A percentile compares a stretch with the other conserved stretches of the same genome.
Evolutionary conservation across 2,329 filamentous ascomycete genomes (phyloP).

Genomic region (Fusarium praegraminearum): DNA sequence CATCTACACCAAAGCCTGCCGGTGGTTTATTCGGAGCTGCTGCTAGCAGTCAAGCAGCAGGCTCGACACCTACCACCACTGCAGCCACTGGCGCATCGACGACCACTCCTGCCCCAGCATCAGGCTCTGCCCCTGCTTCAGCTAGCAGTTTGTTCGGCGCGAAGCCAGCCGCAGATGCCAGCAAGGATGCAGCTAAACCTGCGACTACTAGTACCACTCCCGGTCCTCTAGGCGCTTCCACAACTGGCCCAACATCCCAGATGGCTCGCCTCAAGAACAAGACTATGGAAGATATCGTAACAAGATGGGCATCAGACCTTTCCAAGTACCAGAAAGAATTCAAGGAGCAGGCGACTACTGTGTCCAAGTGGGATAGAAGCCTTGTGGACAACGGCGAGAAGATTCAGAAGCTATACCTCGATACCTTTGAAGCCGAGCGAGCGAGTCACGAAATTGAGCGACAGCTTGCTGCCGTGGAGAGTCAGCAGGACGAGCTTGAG

Average conservation of each 20-base stretch:
- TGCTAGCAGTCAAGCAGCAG: slow-evolving; percentile 35
- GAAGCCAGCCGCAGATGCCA: slow-evolving; percentile 50
- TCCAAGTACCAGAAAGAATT: slow-evolving; percentile 98
- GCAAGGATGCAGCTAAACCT: slow-evolving; percentile 49
- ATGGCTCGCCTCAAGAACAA: slow-evolving; percentile 96
- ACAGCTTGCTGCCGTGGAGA: slow-evolving; percentile 88
- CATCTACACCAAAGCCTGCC: slow-evolving; percentile 42
- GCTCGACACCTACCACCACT: slow-evolving; percentile 46
- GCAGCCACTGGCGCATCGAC: slow-evolving; percentile 39
- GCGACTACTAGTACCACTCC: slow-evolving; percentile 49
- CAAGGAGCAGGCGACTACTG: slow-evolving; percentile 86
- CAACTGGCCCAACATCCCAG: slow-evolving; percentile 82
- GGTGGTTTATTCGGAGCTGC: slow-evolving; percentile 46
- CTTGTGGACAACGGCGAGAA: slow-evolving; percentile 95
- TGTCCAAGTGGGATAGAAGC: slow-evolving; percentile 90
- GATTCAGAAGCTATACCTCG: slow-evolving; percentile 91
- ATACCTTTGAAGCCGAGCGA: slow-evolving; percentile 92
- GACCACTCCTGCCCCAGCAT: slow-evolving; percentile 46
- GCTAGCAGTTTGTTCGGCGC: slow-evolving; percentile 52
- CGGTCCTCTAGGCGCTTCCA: slow-evolving; percentile 74
- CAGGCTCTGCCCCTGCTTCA: slow-evolving; percentile 49
- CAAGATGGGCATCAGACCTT: slow-evolving; percentile 93
- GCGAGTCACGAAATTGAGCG: slow-evolving; percentile 94
- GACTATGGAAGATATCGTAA: slow-evolving; percentile 99
- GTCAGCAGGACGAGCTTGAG: slow-evolving; percentile 91